Evolutionary conservation across 1,139 yeast genomes (phyloP), one percentile per base, ranked within the genome.

Genomic region (Diutina neorugosa): DNA sequence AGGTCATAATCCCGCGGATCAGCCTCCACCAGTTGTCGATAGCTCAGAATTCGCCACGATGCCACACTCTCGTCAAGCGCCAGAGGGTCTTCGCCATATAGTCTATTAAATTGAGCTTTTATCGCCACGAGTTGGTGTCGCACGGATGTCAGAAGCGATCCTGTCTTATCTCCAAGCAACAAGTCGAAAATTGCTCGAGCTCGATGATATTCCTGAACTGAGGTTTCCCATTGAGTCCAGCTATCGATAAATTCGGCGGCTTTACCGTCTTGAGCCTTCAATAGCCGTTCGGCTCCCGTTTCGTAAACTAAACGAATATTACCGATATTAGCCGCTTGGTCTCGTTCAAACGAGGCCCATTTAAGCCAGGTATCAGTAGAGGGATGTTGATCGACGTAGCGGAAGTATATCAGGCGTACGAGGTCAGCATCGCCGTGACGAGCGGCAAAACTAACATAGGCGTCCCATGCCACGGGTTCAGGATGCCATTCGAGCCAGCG

Each of bases 401-500:
- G 71, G 51, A 74, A 71, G 65, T 71, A 89, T 0, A 89, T 65
- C 1, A 68, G 63, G 55, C 96, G 67, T 1, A 77, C 89, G 47
- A 81, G 78, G 8, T 73, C 77, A 52, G 65, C 71, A 58, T 86
- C 87, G 12, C 75, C 77, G 59, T 84, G 81, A 52, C 96, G 69
- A 54, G 71, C 76, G 64, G 89, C 96, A 67, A 90, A 82, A 55
- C 77, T 77, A 41, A 88, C 69, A 63, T 80, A 91, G 2, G 93
- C 81, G 53, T 77, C 80, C 95, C 96, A 91, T 0, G 87, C 89
- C 1, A 72, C 67, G 1, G 72, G 69, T 14, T 76, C 77, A 1
- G 88, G 86, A 54, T 78, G 81, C 90, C 96, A 87, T 20, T 73
- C 69, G 56, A 87, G 69, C 98, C 98, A 93, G 56, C 86, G 73